These are phyloP conservation scores for Fusarium udum DNA, from an alignment of 2,329 filamentous ascomycete genomes.

Conservation along the genomic window DNA sequence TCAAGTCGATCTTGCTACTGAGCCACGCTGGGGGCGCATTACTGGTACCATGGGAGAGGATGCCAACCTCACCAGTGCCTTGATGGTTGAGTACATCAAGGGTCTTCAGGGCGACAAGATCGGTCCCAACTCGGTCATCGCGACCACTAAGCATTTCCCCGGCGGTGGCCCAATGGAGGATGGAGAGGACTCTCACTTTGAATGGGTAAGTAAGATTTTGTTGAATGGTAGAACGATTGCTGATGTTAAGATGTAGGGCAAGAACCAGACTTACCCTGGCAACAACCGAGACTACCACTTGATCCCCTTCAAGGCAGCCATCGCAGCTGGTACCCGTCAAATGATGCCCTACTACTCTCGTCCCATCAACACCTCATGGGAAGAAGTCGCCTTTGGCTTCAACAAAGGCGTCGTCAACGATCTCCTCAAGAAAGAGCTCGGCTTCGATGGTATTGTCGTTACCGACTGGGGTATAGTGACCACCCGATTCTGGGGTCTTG, in stretches of 20 bases:
- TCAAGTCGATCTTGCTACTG: constrained; percentile 61
- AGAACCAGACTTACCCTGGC: constrained; percentile 61
- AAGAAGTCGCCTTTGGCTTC: constrained; percentile 60
- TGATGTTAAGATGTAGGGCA: constrained; percentile 50
- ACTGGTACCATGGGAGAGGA: constrained; percentile 59
- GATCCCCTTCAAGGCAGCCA: constrained; percentile 60
- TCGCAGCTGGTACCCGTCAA: constrained; percentile 58
- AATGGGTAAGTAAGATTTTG: constrained; percentile 36
- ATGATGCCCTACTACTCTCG: constrained; percentile 64
- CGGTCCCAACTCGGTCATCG: constrained; percentile 55
- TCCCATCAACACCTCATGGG: constrained; percentile 57
- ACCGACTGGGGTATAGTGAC: constrained; percentile 65
- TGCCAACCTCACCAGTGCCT: constrained; percentile 51
- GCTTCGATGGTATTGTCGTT: constrained; percentile 61
- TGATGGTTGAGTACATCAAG: constrained; percentile 56
- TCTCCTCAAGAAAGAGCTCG: constrained; percentile 57
- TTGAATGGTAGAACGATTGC: constrained; percentile 17
- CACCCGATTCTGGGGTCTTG: constrained; percentile 61
- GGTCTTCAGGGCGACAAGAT: constrained; percentile 58
- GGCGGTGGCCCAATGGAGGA: constrained; percentile 59
- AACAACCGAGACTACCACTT: constrained; percentile 60
- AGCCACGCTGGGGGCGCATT: constrained; percentile 61
- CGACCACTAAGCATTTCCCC: constrained; percentile 64
- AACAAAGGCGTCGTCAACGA: constrained; percentile 62
- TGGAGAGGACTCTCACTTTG: constrained; percentile 63